Percentiles rank a stretch among this genome's conserved stretches.
phyloP scores from a whole-genome alignment of 805 yeast genomes.

The Clavispora fructus region DNA sequence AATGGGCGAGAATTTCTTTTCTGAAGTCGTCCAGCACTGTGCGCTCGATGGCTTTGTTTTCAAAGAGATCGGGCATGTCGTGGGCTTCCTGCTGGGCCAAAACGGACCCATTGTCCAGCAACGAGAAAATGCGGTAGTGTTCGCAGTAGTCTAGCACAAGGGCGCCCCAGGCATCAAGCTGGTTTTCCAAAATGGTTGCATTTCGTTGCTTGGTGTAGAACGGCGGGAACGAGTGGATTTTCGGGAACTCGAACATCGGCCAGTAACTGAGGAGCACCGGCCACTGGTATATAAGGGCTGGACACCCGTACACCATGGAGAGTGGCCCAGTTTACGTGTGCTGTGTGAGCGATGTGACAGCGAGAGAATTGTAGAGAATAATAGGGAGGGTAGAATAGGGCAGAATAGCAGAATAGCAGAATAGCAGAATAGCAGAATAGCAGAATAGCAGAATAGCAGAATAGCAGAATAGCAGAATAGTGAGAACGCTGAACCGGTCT shows the following conservation, averaged over 20 bases:
- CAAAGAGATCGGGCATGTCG: conserved; percentile 39
- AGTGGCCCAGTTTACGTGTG: too few relatives aligned
- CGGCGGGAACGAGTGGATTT: conserved; percentile 69
- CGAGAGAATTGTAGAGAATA: too few relatives aligned
- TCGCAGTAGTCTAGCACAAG: conserved; percentile 60
- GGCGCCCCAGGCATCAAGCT: conserved; percentile 71
- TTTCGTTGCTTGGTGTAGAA: conserved; percentile 88
- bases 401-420: too few relatives aligned
- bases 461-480: too few relatives aligned
- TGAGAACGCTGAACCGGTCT: too few relatives aligned
- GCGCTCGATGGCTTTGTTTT: conserved; percentile 48
- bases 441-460: too few relatives aligned
- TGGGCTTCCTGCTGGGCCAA: conserved; percentile 21
- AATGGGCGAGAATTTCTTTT: conserved; percentile 48
- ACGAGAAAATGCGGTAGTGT: conserved; percentile 36
- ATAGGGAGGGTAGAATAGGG: too few relatives aligned
- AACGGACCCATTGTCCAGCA: conserved; percentile 26
- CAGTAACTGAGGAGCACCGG: neutral
- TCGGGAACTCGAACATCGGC: conserved; percentile 31
- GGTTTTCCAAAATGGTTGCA: conserved; percentile 69
- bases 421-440: too few relatives aligned
- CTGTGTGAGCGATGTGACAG: too few relatives aligned
- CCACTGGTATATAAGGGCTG: too few relatives aligned
- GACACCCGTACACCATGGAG: too few relatives aligned
- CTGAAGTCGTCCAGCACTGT: conserved; percentile 50